A percentile compares a stretch with the other conserved stretches of the same genome.
These are phyloP conservation scores for Isabelozyma gotoi DNA, from an alignment of 805 yeast genomes.

Conservation along the genomic window DNA sequence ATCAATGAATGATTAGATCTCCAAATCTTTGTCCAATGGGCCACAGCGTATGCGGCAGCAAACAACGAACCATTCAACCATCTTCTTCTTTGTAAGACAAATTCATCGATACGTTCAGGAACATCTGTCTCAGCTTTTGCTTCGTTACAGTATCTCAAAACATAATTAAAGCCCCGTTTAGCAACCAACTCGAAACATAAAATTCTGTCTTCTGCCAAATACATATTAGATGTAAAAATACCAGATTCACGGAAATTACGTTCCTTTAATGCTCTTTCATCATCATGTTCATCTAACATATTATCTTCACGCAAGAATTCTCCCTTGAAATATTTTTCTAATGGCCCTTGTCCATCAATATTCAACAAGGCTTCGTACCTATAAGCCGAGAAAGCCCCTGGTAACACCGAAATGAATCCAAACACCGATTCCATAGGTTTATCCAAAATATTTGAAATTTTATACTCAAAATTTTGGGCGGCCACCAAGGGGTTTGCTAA, in stretches of 20 bases:
- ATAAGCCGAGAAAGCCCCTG: constrained; percentile 97
- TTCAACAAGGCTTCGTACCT: constrained; percentile 76
- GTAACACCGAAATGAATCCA: constrained; percentile 91
- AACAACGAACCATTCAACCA: constrained; percentile 98
- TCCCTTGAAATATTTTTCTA: constrained; percentile 89
- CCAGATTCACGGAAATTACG: constrained; percentile 50
- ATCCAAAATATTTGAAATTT: constrained; percentile 91
- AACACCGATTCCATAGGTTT: constrained; percentile 94
- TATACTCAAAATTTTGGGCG: constrained; percentile 95
- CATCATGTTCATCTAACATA: constrained; percentile 40
- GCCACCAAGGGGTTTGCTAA: constrained; percentile 87
- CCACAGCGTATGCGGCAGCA: constrained; percentile 88
- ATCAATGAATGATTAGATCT: constrained; percentile 75
- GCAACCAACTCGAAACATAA: constrained; percentile 95
- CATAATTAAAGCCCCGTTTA: constrained; percentile 69
- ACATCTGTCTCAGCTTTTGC: constrained; percentile 96
- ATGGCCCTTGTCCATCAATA: constrained; percentile 76
- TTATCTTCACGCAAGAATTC: constrained; percentile 72
- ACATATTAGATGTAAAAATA: constrained; percentile 93
- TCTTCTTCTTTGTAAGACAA: constrained; percentile 93
- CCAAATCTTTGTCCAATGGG: constrained; percentile 89
- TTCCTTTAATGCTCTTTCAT: constrained; percentile 40
- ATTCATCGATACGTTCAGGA: constrained; percentile 92
- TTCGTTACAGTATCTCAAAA: constrained; percentile 78
- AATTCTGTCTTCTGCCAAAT: constrained; percentile 94